These are phyloP conservation scores for Luvunga scandens DNA, from an alignment of 345 rosid genomes.

Conservation along the genomic window DNA sequence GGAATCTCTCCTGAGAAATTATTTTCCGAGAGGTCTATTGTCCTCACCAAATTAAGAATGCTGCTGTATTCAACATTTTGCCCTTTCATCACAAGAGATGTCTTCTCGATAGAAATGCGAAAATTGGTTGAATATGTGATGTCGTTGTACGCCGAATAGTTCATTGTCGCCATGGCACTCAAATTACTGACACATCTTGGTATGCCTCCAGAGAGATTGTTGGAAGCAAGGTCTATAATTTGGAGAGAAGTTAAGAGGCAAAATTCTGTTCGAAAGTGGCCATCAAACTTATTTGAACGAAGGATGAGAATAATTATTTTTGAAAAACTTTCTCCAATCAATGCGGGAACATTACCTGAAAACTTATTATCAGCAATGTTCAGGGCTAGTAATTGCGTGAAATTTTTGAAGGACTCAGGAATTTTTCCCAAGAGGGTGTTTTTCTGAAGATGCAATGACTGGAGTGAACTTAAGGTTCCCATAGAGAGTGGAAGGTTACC, in stretches of 20 bases:
- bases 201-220: not conserved
- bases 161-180: not conserved
- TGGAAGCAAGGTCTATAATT: conserved; percentile 7
- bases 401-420: not conserved
- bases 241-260: not conserved
- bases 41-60: no score
- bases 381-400: not conserved
- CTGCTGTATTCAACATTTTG: no score
- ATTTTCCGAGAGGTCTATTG: not conserved
- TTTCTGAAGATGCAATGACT: not conserved
- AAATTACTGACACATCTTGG: conserved; percentile 10
- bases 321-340: not conserved
- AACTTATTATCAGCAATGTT: not conserved
- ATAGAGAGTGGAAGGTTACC: conserved; percentile 9
- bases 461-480: not conserved
- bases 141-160: not conserved
- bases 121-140: no score
- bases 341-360: not conserved
- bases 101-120: no score
- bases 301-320: not conserved
- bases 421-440: not conserved
- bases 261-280: not conserved
- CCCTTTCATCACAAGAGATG: no score
- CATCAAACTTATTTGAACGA: conserved; percentile 14
- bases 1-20: not conserved